Evolutionary conservation across 371 early-diverging fungal genomes (phyloP).

Genomic region (Hamiltosporidium magnivora): DNA sequence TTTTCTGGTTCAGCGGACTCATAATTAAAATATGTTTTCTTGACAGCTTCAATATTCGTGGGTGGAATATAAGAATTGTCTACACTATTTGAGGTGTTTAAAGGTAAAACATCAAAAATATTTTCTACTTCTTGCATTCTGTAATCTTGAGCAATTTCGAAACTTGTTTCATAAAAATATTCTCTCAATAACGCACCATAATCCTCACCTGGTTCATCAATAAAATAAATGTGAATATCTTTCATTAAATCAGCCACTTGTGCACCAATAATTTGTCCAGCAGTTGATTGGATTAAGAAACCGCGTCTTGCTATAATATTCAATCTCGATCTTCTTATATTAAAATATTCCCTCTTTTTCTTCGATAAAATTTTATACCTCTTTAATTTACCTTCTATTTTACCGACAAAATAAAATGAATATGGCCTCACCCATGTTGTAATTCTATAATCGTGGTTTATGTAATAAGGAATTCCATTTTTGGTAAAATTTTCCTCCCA

Average conservation of each 20-base stretch:
- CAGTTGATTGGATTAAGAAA: slow-evolving; percentile 4
- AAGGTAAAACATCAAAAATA: slow-evolving; percentile 10
- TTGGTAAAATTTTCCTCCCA: neutral
- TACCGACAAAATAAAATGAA: neutral
- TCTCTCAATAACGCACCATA: slow-evolving; percentile 29
- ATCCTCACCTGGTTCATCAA: slow-evolving; percentile 37
- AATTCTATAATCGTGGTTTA: neutral
- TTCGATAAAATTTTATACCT: neutral
- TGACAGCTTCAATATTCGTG: neutral
- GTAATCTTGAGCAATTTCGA: slow-evolving; percentile 17
- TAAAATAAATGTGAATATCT: slow-evolving; percentile 8
- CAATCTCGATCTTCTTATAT: neutral
- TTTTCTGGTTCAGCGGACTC: neutral
- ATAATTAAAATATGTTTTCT: neutral
- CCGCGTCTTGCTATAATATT: neutral
- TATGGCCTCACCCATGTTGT: neutral
- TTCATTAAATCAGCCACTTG: neutral
- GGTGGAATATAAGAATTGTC: neutral
- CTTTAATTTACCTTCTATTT: neutral
- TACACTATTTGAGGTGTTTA: neutral
- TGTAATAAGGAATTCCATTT: neutral
- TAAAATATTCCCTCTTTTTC: neutral
- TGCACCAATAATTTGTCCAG: neutral
- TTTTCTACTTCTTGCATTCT: slow-evolving; percentile 1
- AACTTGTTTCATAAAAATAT: slow-evolving; percentile 16